Percentiles rank a stretch among this genome's conserved stretches.
Evolutionary conservation across 1,139 yeast species (phyloP).

Genomic region (Yamadazyma trypodendri): DNA sequence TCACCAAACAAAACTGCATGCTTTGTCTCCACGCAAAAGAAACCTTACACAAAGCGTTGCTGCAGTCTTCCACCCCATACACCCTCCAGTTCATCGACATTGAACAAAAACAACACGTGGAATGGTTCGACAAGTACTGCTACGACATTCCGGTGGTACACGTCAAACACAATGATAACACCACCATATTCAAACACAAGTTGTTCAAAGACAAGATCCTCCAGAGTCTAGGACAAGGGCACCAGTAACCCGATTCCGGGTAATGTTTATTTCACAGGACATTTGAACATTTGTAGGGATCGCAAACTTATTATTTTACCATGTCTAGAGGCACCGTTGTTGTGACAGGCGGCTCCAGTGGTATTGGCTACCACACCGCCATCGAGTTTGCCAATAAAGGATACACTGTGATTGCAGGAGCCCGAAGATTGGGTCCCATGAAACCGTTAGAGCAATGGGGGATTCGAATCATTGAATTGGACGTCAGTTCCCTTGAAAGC

Average conservation of each 20-base stretch:
- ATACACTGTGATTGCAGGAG: slow-evolving; percentile 60
- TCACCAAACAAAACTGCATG: slow-evolving; percentile 77
- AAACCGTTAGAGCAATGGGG: slow-evolving; percentile 46
- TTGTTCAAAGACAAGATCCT: slow-evolving; percentile 57
- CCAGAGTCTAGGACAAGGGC: slow-evolving; percentile 14
- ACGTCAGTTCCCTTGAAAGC: slow-evolving; percentile 52
- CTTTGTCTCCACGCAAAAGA: slow-evolving; percentile 72
- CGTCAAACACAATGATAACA: slow-evolving; percentile 48
- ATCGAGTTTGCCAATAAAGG: slow-evolving; percentile 63
- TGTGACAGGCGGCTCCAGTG: slow-evolving; percentile 81
- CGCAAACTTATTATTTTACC: too few species aligned
- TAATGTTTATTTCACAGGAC: too few species aligned
- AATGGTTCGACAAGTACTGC: slow-evolving; percentile 81
- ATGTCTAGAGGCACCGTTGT: slow-evolving; percentile 34
- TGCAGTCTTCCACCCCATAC: slow-evolving; percentile 25
- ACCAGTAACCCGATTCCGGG: too few species aligned
- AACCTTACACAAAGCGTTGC: slow-evolving; percentile 45
- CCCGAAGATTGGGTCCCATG: slow-evolving; percentile 68
- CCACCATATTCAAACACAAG: slow-evolving; percentile 75
- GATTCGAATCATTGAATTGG: slow-evolving; percentile 23
- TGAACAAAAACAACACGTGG: slow-evolving; percentile 59
- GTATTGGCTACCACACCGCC: slow-evolving; percentile 71
- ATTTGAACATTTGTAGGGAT: too few species aligned
- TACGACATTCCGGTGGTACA: slow-evolving; percentile 91
- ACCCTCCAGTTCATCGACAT: slow-evolving; percentile 61